phyloP scores from a whole-genome alignment of 805 yeast species.

The Metschnikowia aberdeeniae region DNA sequence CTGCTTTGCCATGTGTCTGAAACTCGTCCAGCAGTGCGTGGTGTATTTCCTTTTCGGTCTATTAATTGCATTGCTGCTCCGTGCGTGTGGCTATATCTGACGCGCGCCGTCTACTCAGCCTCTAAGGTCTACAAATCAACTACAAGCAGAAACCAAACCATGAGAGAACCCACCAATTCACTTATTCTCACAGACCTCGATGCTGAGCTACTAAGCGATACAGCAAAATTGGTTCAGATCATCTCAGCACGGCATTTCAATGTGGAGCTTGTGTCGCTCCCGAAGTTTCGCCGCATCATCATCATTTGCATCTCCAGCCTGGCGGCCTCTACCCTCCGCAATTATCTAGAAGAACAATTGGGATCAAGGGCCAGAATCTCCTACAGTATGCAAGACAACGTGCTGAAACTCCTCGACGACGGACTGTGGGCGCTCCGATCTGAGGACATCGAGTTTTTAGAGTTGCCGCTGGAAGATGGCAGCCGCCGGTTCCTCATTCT shows the following conservation, averaged over 20 bases:
- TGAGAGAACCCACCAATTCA: constrained; percentile 25
- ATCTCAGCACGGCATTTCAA: constrained; percentile 21
- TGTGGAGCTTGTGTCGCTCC: constrained; percentile 33
- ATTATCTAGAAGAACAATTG: constrained; percentile 13
- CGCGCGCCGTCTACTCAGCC: constrained; percentile 2
- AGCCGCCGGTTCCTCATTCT: constrained; percentile 39
- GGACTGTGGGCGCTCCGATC: constrained; percentile 14
- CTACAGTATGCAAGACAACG: constrained; percentile 35
- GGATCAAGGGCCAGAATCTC: constrained; percentile 19
- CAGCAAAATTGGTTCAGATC: constrained; percentile 23
- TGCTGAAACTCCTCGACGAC: constrained; percentile 12
- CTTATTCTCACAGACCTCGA: constrained; percentile 31
- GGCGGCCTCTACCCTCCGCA: constrained; percentile 21
- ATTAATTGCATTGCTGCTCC: constrained; percentile 1
- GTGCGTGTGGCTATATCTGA: constrained; percentile 1
- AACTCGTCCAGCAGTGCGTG: background rate
- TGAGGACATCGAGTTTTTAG: constrained; percentile 27
- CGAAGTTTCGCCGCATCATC: constrained; percentile 32
- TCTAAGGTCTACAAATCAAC: background rate
- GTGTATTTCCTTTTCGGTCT: background rate
- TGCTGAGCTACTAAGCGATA: constrained; percentile 21
- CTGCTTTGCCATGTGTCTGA: background rate
- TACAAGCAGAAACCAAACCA: background rate
- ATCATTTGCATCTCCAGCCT: constrained; percentile 27
- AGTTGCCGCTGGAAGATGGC: constrained; percentile 38